Conservation (phyloP, 768 basidiomycete species). For the Zangia roseola region DNA sequence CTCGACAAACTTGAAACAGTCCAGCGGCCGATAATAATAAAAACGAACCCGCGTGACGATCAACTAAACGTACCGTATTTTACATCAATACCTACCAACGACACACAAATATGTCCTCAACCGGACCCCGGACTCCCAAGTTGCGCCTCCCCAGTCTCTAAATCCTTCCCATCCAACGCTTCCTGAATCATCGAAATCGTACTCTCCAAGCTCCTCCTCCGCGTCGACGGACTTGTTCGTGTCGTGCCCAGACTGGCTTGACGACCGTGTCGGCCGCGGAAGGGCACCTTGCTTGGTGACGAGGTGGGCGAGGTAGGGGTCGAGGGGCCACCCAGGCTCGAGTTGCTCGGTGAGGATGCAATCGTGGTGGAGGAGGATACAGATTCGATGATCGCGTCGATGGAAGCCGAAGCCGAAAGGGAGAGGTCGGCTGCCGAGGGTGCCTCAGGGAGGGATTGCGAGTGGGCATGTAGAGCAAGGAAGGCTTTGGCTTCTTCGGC, state of each 20-base stretch:
- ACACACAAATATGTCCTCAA: not conserved
- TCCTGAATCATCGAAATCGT: slow-evolving; percentile 95
- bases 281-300: slow-evolving; percentile 48
- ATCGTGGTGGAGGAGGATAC: slow-evolving; percentile 22
- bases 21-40: too few relatives aligned
- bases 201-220: slow-evolving; percentile 89
- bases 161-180: slow-evolving; percentile 75
- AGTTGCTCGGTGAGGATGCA: slow-evolving; percentile 23
- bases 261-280: slow-evolving; percentile 58
- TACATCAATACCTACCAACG: not conserved
- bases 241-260: slow-evolving; percentile 83
- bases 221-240: slow-evolving; percentile 85
- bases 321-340: slow-evolving; percentile 18
- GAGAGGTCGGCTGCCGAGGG: slow-evolving; percentile 45
- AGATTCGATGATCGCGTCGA: slow-evolving; percentile 42
- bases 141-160: slow-evolving; percentile 24
- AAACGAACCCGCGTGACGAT: too few relatives aligned
- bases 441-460: slow-evolving; percentile 49
- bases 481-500: slow-evolving; percentile 68
- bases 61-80: not conserved
- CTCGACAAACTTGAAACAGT: too few relatives aligned
- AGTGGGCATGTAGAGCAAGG: slow-evolving; percentile 36
- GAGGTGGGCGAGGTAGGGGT: slow-evolving; percentile 39
- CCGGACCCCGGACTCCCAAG: not conserved
- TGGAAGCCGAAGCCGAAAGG: slow-evolving; percentile 43